Percentiles rank a stretch among this genome's conserved stretches.
These are phyloP conservation scores for Lineolata rhizophorae DNA, from an alignment of 495 filamentous ascomycete genomes.

Conservation along the genomic window DNA sequence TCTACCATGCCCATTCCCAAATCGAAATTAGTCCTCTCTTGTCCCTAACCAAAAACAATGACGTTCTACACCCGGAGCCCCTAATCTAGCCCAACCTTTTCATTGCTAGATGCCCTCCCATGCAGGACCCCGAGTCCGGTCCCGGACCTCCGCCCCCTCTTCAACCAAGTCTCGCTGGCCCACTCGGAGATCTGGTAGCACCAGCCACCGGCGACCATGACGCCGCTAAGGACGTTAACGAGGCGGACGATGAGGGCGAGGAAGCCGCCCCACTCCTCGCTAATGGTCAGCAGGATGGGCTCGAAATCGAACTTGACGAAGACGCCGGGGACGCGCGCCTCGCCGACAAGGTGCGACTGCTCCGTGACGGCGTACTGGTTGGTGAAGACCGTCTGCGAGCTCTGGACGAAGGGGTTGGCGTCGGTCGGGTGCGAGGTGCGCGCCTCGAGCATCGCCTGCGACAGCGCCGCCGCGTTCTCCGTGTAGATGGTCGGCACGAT, in stretches of 20 bases:
- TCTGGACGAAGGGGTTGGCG: conserved; percentile 9
- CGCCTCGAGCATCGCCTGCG: conserved; percentile 8
- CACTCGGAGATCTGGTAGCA: conserved; percentile 36
- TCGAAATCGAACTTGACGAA: conserved; percentile 99
- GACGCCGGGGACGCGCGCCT: conserved; percentile 64
- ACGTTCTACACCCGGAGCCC: too few species aligned
- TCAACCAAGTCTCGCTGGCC: conserved; percentile 22
- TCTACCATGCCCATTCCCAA: too few species aligned
- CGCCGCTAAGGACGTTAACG: conserved; percentile 41
- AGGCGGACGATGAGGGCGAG: conserved; percentile 54
- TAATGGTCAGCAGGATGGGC: conserved; percentile 70
- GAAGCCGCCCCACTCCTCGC: conserved; percentile 57
- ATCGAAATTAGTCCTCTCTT: too few species aligned
- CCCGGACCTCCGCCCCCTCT: conserved; percentile 8
- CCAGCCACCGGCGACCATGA: conserved; percentile 41
- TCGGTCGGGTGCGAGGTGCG: conserved; percentile 6
- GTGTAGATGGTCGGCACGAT: conserved; percentile 92
- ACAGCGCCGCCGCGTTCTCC: conserved; percentile 24
- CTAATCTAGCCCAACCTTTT: too few species aligned
- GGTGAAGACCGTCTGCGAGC: conserved; percentile 47
- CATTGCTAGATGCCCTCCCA: too few species aligned
- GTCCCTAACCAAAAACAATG: too few species aligned
- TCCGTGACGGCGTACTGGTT: conserved; percentile 97
- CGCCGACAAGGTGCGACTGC: conserved; percentile 43
- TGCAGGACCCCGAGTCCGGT: too few species aligned